phyloP scores from a whole-genome alignment of 306 rosid genomes.

The Dryas alaskensis region DNA sequence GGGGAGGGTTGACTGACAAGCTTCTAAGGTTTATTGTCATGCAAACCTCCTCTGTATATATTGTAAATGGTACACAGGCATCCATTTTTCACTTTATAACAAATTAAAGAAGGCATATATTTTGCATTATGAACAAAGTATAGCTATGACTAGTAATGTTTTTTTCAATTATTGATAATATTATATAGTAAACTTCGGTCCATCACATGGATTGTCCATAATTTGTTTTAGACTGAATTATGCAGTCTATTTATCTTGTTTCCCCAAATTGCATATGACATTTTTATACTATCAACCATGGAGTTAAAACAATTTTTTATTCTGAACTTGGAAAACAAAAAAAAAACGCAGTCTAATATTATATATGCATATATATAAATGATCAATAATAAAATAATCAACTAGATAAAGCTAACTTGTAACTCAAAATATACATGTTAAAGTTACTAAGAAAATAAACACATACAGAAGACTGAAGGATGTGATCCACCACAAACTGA shows the following conservation, averaged over 20 bases:
- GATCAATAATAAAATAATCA: not conserved
- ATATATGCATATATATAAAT: not conserved
- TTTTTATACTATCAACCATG: not conserved
- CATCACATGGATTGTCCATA: not conserved
- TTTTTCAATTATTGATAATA: not conserved
- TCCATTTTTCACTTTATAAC: not conserved
- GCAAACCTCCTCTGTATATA: no score
- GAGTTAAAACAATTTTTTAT: not conserved
- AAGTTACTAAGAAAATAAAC: constrained; percentile 18
- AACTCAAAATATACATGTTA: constrained; percentile 4
- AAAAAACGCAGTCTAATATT: not conserved
- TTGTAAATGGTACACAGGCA: not conserved
- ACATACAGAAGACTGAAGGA: constrained; percentile 84
- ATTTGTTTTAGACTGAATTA: not conserved
- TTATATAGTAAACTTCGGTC: not conserved
- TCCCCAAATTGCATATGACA: not conserved
- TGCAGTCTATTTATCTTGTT: not conserved
- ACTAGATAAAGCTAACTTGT: not conserved
- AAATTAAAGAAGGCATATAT: not conserved
- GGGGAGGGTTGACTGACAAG: no score
- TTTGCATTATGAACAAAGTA: not conserved
- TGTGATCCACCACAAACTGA: constrained; percentile 64
- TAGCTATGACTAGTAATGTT: not conserved
- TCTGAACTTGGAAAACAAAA: not conserved
- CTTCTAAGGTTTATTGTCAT: no score